A percentile compares a stretch with the other conserved stretches of the same genome.
phyloP scores from a whole-genome alignment of 1,139 yeast species.

The Candida tetrigidarum region DNA sequence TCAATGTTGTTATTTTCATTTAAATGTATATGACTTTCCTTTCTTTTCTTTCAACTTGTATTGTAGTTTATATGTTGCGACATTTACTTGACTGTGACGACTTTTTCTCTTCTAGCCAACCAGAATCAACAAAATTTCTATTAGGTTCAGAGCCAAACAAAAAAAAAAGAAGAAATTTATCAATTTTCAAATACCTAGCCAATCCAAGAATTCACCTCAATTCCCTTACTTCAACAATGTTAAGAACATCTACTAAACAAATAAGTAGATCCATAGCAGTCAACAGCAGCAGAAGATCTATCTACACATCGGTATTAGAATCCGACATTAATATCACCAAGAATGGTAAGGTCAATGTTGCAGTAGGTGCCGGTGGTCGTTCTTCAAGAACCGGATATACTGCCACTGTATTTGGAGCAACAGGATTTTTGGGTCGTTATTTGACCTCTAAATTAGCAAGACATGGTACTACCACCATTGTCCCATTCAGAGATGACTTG shows the following conservation, averaged over 20 bases:
- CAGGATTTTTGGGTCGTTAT: constrained; percentile 80
- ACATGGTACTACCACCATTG: constrained; percentile 79
- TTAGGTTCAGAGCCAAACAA: not conserved
- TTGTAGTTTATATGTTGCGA: not conserved
- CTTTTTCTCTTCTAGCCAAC: constrained; percentile 22
- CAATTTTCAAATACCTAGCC: not conserved
- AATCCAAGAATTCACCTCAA: not conserved
- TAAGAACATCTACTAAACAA: constrained; percentile 29
- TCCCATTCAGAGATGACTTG: constrained; percentile 82
- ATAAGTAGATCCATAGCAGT: constrained; percentile 22
- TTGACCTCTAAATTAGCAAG: constrained; percentile 73
- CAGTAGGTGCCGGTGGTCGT: constrained; percentile 80
- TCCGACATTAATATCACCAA: constrained; percentile 76
- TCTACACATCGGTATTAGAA: constrained; percentile 48
- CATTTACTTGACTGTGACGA: not conserved
- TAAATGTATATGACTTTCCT: constrained; percentile 4
- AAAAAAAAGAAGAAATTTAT: not conserved
- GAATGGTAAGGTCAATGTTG: constrained; percentile 71
- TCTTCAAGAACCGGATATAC: constrained; percentile 92
- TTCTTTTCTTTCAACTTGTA: not conserved
- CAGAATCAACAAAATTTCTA: constrained; percentile 20
- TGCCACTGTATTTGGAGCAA: constrained; percentile 86
- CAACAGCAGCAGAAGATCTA: constrained; percentile 27
- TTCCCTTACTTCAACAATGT: constrained; percentile 23
- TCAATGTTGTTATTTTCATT: not conserved